Percentiles rank a stretch among this genome's conserved stretches.
Conservation (phyloP, 2,329 filamentous ascomycete genomes). For the Epichloe gansuensis region DNA sequence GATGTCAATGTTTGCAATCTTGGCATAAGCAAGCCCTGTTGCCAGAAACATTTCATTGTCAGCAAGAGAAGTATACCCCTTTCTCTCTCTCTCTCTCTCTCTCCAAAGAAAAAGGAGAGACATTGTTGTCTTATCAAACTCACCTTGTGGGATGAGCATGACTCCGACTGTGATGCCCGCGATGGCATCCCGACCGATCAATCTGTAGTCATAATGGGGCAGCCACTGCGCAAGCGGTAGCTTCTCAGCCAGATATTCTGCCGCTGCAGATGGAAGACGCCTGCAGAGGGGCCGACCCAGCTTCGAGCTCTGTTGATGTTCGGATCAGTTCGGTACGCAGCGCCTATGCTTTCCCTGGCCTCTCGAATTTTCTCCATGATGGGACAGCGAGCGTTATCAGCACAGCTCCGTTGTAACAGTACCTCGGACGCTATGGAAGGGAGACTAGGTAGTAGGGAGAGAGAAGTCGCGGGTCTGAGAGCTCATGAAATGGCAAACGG, state of each 20-base stretch:
- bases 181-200: constrained; percentile 49
- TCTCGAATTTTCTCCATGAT: constrained; percentile 12
- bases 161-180: constrained; percentile 49
- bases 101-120: too few relatives aligned
- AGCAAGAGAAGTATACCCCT: too few relatives aligned
- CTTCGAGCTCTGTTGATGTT: constrained; percentile 15
- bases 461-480: too few relatives aligned
- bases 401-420: too few relatives aligned
- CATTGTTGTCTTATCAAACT: not conserved
- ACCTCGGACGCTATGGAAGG: too few relatives aligned
- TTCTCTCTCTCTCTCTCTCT: too few relatives aligned
- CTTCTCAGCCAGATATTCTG: constrained; percentile 46
- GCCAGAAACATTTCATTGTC: not conserved
- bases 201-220: constrained; percentile 46
- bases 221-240: constrained; percentile 52
- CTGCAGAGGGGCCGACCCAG: constrained; percentile 13
- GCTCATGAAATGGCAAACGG: too few relatives aligned
- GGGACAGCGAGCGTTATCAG: not conserved
- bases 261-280: constrained; percentile 37
- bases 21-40: constrained; percentile 44
- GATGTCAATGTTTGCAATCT: constrained; percentile 48
- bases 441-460: too few relatives aligned
- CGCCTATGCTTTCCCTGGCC: constrained; percentile 9
- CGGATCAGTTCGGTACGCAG: constrained; percentile 15
- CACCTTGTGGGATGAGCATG: constrained; percentile 45